Base-by-base conservation (phyloP, 1,284 basidiomycete genomes). In the Thelephora terrestris region DNA sequence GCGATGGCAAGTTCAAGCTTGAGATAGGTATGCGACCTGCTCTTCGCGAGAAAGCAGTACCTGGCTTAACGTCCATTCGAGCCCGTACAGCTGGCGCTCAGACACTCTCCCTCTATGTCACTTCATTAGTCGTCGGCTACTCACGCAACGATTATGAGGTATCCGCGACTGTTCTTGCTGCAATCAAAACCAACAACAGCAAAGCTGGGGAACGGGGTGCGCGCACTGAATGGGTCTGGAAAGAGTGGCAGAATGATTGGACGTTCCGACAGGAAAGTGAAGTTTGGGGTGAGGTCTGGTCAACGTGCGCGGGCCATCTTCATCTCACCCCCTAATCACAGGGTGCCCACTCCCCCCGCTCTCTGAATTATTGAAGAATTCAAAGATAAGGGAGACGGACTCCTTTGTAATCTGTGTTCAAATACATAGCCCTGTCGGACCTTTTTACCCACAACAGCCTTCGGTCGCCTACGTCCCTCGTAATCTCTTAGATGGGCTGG, bases 191-290 rank as follows among this genome's bases (percentile, higher is more conserved):
- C 45, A 74, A 78, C 53, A 75, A 78, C 52, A 75, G 79, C 51
- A 69, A 74, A 39, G 65, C 68, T 7, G 83, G 82, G 10, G 75
- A 79, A 53, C 71, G 77, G 7, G 77, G 79, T 12, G 76, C 79
- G 1, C 77, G 81, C 34, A 70, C 79, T n/a, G 73, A 79, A 34
- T 88, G 82, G 80, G 67, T 80, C 24, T 88, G 84, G 84, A 78
- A 83, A 51, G 68, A 67, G 52, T 80, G 78, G 76, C 73, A 81
- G 52, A 73, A 70, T 51, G 77, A 80, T 50, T 81, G 78, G 75
- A 68, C 75, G 2, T 83, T 87, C 63, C 67, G 79, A 47, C 71
- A 74, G 51, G 78, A 79, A 53, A 75, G 74, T 49, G 84, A 87
- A 67, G 82, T 85, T 38, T 85, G 79, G 78, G 78, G 81, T 83